Evolutionary conservation across 1,139 yeast genomes (phyloP).

Genomic region (Blastobotrys capitulatus): DNA sequence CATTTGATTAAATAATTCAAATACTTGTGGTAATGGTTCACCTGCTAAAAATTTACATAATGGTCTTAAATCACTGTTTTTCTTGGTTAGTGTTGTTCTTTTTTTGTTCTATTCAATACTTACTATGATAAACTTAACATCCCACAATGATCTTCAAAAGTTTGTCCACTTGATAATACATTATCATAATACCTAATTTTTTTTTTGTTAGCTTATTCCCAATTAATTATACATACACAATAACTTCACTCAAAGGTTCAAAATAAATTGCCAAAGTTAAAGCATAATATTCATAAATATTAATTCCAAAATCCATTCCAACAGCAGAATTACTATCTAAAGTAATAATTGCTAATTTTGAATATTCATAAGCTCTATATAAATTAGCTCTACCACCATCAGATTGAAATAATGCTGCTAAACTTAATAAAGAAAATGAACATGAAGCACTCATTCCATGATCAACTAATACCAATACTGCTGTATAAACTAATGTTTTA

Average conservation of each 20-base stretch:
- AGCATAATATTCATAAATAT: conserved; percentile 43
- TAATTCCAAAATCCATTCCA: conserved; percentile 38
- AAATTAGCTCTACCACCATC: conserved; percentile 36
- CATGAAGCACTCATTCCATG: conserved; percentile 34
- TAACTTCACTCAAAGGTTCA: conserved; percentile 41
- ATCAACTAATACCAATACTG: conserved; percentile 30
- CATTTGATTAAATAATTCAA: conserved; percentile 24
- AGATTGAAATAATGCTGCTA: conserved; percentile 32
- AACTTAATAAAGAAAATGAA: conserved; percentile 31
- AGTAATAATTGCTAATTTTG: conserved; percentile 40
- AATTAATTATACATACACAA: conserved; percentile 24
- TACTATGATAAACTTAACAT: conserved; percentile 27
- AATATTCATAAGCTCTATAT: conserved; percentile 37
- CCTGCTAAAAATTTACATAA: conserved; percentile 30
- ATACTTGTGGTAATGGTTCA: conserved; percentile 25
- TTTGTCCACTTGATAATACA: conserved; percentile 28
- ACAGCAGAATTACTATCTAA: conserved; percentile 37
- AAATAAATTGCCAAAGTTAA: conserved; percentile 41
- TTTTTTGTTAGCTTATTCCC: not conserved
- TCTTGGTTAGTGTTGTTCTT: not conserved
- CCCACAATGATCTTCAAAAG: conserved; percentile 28
- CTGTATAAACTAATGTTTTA: conserved; percentile 28
- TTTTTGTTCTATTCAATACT: conserved; percentile 8
- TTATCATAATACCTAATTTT: conserved; percentile 24
- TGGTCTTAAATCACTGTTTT: conserved; percentile 27